Evolutionary conservation across 2,329 filamentous ascomycete species (phyloP).

Genomic region (Colletotrichum noveboracense): DNA sequence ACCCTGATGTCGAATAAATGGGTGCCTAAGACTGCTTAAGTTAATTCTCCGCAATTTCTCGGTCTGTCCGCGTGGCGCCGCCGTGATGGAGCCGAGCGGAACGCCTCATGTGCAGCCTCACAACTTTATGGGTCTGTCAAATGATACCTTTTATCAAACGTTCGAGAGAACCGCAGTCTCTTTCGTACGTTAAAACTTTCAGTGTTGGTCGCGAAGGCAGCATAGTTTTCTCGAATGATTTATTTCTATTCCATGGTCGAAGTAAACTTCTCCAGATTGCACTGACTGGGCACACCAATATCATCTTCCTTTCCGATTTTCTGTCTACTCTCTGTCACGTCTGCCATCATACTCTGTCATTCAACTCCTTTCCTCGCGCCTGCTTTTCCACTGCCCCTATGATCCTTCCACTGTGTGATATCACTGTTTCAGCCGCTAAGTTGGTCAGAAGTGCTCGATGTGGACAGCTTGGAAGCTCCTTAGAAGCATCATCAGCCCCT

Average conservation of each 20-base stretch:
- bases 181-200: neutral
- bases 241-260: neutral
- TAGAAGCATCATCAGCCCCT: neutral
- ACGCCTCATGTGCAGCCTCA: neutral
- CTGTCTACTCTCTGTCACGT: neutral
- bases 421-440: neutral
- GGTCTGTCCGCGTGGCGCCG: neutral
- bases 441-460: neutral
- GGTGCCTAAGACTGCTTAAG: neutral
- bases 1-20: neutral
- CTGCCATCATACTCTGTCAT: neutral
- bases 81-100: neutral
- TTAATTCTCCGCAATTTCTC: neutral
- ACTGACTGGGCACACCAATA: neutral
- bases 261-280: fast-evolving
- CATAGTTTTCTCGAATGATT: neutral
- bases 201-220: neutral
- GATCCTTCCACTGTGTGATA: neutral
- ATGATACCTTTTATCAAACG: too few species aligned
- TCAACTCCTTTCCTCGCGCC: neutral
- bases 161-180: neutral
- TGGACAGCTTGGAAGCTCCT: neutral
- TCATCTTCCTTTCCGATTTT: neutral
- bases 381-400: fast-evolving
- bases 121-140: too few species aligned